phyloP scores from a whole-genome alignment of 441 rosid genomes.

The Melastoma candidum region DNA sequence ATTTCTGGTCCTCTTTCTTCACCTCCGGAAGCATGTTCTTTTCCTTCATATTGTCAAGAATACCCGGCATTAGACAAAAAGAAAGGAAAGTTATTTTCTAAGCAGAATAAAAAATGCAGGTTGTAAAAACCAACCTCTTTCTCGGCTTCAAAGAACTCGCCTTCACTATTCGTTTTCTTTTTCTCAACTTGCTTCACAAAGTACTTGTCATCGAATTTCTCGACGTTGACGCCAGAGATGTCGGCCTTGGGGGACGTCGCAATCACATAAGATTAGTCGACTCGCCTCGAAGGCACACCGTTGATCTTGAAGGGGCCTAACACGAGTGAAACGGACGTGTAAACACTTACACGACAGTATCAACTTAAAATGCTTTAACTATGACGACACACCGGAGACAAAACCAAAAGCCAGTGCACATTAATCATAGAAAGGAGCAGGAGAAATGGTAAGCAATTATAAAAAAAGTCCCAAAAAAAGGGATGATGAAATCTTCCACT shows the following conservation, averaged over 20 bases:
- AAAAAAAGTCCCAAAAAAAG: too few species aligned
- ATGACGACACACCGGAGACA: too few species aligned
- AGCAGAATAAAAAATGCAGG: too few species aligned
- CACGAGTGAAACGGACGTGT: not conserved
- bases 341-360: too few species aligned
- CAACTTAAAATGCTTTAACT: too few species aligned
- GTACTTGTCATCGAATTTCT: constrained; percentile 72
- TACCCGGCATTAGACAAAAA: not conserved
- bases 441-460: too few species aligned
- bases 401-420: not conserved
- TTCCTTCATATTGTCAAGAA: constrained; percentile 4
- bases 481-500: too few species aligned
- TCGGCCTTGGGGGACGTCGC: constrained; percentile 82
- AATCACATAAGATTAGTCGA: constrained; percentile 66
- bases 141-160: constrained; percentile 75
- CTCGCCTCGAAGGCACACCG: constrained; percentile 80
- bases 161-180: constrained; percentile 68
- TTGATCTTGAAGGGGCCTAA: constrained; percentile 87
- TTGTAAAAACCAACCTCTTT: constrained; percentile 37
- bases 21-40: constrained; percentile 15
- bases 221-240: constrained; percentile 44
- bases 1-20: constrained; percentile 23
- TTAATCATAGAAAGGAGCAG: too few species aligned
- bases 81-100: not conserved
- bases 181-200: constrained; percentile 65